Conservation (phyloP, 208 protist species). For the Acanthamoeba triangularis region DNA sequence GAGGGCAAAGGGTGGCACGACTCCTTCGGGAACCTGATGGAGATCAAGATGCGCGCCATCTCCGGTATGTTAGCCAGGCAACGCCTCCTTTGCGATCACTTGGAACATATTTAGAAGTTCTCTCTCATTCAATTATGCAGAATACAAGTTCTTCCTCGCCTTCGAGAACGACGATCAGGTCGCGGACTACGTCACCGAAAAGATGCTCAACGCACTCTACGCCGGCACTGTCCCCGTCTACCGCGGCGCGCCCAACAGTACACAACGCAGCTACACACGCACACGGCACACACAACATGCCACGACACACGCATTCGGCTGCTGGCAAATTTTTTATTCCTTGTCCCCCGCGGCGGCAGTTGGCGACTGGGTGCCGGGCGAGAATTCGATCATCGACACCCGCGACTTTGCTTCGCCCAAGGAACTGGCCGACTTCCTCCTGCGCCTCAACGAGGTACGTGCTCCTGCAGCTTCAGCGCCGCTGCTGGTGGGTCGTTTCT, state of each 20-base stretch:
- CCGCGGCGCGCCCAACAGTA: constrained; percentile 85
- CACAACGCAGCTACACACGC: neutral
- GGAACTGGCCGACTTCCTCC: constrained; percentile 84
- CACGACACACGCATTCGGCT: neutral
- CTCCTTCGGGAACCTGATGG: constrained; percentile 66
- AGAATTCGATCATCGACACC: constrained; percentile 82
- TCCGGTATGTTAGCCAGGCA: neutral
- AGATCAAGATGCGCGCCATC: constrained; percentile 63
- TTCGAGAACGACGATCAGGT: constrained; percentile 80
- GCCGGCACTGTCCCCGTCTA: constrained; percentile 81
- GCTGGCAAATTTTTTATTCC: neutral
- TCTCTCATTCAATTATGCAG: too few species aligned
- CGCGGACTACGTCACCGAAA: constrained; percentile 82
- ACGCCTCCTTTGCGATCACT: too few species aligned
- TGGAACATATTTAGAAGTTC: too few species aligned
- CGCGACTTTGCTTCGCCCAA: constrained; percentile 81
- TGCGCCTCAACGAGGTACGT: neutral
- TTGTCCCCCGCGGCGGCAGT: constrained; percentile 37
- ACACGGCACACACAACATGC: neutral
- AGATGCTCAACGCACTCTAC: constrained; percentile 71
- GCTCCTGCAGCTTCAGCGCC: too few species aligned
- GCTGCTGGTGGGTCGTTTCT: too few species aligned
- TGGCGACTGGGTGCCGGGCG: constrained; percentile 79
- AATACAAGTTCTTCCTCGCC: constrained; percentile 84
- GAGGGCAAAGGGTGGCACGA: constrained; percentile 53